Conservation (phyloP, 208 protist genomes). For the Trypanosoma congolense region DNA sequence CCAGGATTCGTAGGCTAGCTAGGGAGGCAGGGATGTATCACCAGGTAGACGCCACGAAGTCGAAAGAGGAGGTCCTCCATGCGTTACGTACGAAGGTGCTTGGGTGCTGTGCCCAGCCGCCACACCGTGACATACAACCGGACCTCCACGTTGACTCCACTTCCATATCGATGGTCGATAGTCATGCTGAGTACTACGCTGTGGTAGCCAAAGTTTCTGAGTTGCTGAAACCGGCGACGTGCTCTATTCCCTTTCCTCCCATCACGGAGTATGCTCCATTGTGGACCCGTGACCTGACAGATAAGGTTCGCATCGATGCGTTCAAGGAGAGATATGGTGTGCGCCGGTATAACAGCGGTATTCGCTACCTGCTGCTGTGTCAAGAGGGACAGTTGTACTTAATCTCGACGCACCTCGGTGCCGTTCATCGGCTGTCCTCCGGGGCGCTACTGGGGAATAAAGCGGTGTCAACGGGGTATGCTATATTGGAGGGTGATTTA, state of each 20-base stretch:
- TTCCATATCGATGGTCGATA: conserved; percentile 60
- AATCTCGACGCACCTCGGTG: conserved; percentile 72
- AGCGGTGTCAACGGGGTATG: conserved; percentile 36
- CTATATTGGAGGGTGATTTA: conserved; percentile 76
- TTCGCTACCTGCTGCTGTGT: conserved; percentile 45
- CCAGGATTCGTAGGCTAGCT: conserved; percentile 64
- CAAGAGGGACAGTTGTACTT: conserved; percentile 55
- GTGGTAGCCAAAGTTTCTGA: conserved; percentile 66
- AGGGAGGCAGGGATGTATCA: conserved; percentile 70
- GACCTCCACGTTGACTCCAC: conserved; percentile 60
- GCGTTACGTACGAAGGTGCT: conserved; percentile 69
- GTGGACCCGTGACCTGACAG: conserved; percentile 61
- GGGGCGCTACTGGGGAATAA: conserved; percentile 58
- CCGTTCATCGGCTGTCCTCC: conserved; percentile 51
- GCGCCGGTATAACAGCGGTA: conserved; percentile 58
- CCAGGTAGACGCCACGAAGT: conserved; percentile 63
- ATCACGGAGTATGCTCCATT: conserved; percentile 53
- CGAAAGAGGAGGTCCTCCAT: conserved; percentile 64
- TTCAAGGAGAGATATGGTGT: conserved; percentile 64
- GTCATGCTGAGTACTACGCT: conserved; percentile 56
- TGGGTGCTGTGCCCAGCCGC: conserved; percentile 75
- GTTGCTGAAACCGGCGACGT: conserved; percentile 35
- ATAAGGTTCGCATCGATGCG: conserved; percentile 55
- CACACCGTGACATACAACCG: conserved; percentile 40
- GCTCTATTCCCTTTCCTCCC: conserved; percentile 42